A percentile compares a stretch with the other conserved stretches of the same genome.
These are phyloP conservation scores for Vitis riparia DNA, from an alignment of 164 flowering plant genomes.

Conservation along the genomic window DNA sequence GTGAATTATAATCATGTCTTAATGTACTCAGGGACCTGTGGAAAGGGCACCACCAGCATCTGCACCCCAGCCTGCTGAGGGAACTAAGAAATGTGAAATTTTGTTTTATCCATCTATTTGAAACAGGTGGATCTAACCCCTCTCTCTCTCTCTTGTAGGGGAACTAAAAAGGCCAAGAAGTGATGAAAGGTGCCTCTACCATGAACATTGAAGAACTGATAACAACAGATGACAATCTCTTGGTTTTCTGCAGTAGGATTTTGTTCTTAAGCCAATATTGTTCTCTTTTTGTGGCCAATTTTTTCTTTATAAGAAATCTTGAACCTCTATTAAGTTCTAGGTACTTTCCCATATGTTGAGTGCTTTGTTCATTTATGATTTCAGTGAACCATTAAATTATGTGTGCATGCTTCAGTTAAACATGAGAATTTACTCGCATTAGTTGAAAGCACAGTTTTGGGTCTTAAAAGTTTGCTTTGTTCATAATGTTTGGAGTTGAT, in stretches of 20 bases:
- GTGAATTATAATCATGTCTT: neutral
- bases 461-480: neutral
- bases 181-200: slow-evolving; percentile 8
- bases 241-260: slow-evolving; percentile 9
- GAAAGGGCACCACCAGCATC: slow-evolving; percentile 27
- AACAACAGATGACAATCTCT: neutral
- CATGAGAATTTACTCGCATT: neutral
- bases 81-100: slow-evolving; percentile 16
- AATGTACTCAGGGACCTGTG: slow-evolving; percentile 29
- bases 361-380: slow-evolving; percentile 4
- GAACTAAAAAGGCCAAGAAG: slow-evolving; percentile 44
- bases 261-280: neutral
- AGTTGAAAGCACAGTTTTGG: neutral
- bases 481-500: neutral
- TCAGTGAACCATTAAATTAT: neutral
- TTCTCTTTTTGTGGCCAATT: neutral
- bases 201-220: slow-evolving; percentile 1
- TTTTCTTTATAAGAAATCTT: slow-evolving; percentile 10
- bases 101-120: neutral
- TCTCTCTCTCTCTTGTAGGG: slow-evolving; percentile 17
- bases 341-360: neutral
- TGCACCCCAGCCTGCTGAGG: slow-evolving; percentile 27
- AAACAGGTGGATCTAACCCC: neutral
- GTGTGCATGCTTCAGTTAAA: neutral
- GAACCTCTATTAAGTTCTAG: neutral